Evolutionary conservation across 768 basidiomycete species (phyloP).

Genomic region (Tubosaeta sp.): DNA sequence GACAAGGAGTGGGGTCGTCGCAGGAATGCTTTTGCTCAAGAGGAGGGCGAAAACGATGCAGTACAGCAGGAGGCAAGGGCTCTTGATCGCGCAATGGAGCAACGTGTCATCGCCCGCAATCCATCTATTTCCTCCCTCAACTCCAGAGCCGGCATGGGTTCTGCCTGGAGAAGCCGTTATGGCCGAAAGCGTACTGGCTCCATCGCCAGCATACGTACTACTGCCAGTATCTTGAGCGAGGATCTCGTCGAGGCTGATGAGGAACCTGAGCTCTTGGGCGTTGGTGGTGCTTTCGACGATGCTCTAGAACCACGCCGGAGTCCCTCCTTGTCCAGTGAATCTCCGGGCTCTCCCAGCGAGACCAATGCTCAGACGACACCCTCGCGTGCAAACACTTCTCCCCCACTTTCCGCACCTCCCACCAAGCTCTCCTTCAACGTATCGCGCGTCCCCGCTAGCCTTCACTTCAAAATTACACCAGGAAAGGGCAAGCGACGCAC

Average conservation of each 20-base stretch:
- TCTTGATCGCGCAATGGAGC: conserved; percentile 85
- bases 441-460: conserved; percentile 44
- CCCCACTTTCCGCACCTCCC: conserved; percentile 51
- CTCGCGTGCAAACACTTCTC: conserved; percentile 8
- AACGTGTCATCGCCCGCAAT: conserved; percentile 72
- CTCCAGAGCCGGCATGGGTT: conserved; percentile 64
- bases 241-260: conserved; percentile 81
- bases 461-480: conserved; percentile 46
- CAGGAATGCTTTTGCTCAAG: conserved; percentile 47
- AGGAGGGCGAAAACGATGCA: conserved; percentile 46
- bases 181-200: conserved; percentile 72
- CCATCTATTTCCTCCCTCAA: conserved; percentile 61
- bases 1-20: conserved; percentile 81
- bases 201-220: conserved; percentile 65
- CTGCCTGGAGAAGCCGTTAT: conserved; percentile 62
- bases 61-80: conserved; percentile 76
- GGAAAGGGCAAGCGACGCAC: conserved; percentile 58
- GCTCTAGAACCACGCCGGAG: conserved; percentile 32
- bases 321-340: conserved; percentile 32
- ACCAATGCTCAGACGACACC: conserved; percentile 20
- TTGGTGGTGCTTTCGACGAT: conserved; percentile 60
- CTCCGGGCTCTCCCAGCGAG: conserved; percentile 33
- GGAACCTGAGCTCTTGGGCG: conserved; percentile 64
- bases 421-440: conserved; percentile 54
- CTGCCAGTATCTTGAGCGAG: conserved; percentile 69